These are phyloP conservation scores for Cyclotella choctawhatcheeana DNA, from an alignment of 108 stramenopile species.

Conservation along the genomic window DNA sequence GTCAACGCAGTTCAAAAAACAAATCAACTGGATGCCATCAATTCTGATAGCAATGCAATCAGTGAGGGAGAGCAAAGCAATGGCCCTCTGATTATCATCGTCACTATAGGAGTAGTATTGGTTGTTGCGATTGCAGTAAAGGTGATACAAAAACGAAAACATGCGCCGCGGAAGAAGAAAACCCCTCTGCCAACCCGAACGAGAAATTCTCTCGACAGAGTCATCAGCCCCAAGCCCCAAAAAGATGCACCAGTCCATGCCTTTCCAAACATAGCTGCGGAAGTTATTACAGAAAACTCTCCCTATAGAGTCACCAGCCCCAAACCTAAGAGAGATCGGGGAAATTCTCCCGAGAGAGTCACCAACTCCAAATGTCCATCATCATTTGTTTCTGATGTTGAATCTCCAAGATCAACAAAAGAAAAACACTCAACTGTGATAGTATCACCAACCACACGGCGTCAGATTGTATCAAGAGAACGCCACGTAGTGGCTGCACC, in stretches of 20 bases:
- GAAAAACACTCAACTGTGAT: background rate
- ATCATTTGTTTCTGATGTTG: too few species aligned
- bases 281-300: too few species aligned
- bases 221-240: too few species aligned
- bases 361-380: too few species aligned
- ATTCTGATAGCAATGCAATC: background rate
- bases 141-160: too few species aligned
- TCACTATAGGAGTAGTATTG: conserved; percentile 1
- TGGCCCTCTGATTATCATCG: conserved; percentile 11
- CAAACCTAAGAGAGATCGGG: too few species aligned
- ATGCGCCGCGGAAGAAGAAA: too few species aligned
- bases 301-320: too few species aligned
- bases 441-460: background rate
- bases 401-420: too few species aligned
- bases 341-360: too few species aligned
- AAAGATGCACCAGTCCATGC: too few species aligned
- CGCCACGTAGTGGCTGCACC: conserved; percentile 74
- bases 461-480: conserved; percentile 23
- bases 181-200: background rate
- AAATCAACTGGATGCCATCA: conserved; percentile 9
- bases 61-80: background rate
- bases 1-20: conserved; percentile 1
- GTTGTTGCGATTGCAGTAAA: background rate
- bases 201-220: background rate
- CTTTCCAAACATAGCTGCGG: too few species aligned